Conservation (phyloP, 1,284 basidiomycete genomes). For the Heterobasidion irregulare region DNA sequence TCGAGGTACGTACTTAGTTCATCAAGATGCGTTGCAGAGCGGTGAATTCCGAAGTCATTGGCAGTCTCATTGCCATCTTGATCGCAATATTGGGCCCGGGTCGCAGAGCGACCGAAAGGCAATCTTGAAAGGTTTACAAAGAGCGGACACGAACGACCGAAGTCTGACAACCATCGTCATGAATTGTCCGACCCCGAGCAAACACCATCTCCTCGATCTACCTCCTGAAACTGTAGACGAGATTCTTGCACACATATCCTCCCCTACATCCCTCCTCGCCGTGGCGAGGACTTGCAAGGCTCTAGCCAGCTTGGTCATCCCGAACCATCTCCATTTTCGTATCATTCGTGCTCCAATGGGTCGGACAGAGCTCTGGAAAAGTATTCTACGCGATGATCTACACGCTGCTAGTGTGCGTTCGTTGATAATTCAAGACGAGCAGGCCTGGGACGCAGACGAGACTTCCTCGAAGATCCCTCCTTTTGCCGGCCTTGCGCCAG, state of each 20-base stretch:
- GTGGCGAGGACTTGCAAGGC: not conserved
- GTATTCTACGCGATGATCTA: not conserved
- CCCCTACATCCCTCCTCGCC: not conserved
- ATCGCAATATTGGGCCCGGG: no score
- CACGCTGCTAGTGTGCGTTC: not conserved
- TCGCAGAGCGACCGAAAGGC: no score
- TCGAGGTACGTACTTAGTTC: no score
- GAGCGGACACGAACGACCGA: no score
- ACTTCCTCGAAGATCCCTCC: no score
- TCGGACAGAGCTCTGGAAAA: not conserved
- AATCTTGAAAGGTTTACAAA: no score
- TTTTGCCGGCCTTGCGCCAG: no score
- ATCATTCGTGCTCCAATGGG: not conserved
- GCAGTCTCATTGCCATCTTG: no score
- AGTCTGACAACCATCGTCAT: not conserved
- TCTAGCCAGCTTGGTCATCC: not conserved
- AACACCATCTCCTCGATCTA: not conserved
- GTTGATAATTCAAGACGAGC: not conserved
- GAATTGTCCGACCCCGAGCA: not conserved
- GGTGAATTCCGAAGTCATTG: no score
- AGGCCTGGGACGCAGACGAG: no score
- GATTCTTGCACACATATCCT: not conserved
- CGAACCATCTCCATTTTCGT: not conserved
- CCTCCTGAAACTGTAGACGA: not conserved
- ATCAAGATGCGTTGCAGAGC: no score